Evolutionary conservation across 768 basidiomycete species (phyloP), one percentile per base, ranked within the genome.

Genomic region (Suillus americanus): DNA sequence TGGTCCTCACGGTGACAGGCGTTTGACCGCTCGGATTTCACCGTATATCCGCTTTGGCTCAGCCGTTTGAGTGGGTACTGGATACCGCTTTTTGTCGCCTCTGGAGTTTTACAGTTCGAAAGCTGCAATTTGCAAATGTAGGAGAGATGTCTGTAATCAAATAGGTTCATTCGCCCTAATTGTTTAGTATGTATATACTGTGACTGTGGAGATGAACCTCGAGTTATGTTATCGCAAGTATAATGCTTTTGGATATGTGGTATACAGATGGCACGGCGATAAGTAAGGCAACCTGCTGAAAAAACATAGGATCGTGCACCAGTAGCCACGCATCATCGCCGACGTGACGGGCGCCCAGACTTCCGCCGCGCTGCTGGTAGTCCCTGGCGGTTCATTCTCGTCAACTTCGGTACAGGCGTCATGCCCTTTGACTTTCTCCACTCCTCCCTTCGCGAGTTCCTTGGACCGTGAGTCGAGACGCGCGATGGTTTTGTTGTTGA

Each of bases 391-490:
- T 91, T 92, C 82, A 88, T 83, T 40, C 83, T 85, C 46, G 74
- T 79, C 10, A 81, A 73, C 65, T 80, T 80, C 9, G 85, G 80
- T 67, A 84, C 74, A 30, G 86, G 77, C 9, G 79, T 71, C 75
- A 92, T 71, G 37, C 94, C 94, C 73, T 94, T 96, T 28, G 93
- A 89, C 63, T 78, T 78, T 73, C 93, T 80, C 94, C 94, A 96
- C 68, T 87, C 82, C 73, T 94, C 94, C 67, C 91, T 82, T 65
- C 94, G 81, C 56, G 91, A 90, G 59, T 82, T 80, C 38, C 93
- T 86, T 3, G 89, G 84, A 14, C 94, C 94, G 70, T 95, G 92
- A 3, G 94, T 96, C 10, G 94, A 95, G 66, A 95, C 81, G 25
- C 73, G 74, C 57, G 73, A 73, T 5, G 77, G 60, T 64, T 69